These are phyloP conservation scores for Leccinum uliginosum DNA, from an alignment of 768 basidiomycete species.

Conservation along the genomic window DNA sequence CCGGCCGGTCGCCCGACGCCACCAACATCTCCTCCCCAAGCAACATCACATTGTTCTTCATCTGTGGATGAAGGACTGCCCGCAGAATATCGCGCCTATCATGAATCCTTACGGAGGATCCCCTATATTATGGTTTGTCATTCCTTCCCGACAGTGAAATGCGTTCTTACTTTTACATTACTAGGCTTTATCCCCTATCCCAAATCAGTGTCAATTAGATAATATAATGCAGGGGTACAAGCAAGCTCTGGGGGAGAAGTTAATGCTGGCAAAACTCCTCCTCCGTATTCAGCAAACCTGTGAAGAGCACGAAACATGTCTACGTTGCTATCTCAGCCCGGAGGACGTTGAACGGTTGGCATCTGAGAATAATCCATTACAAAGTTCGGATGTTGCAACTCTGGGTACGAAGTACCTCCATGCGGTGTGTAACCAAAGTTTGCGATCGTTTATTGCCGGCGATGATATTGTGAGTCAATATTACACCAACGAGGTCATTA, in stretches of 20 bases:
- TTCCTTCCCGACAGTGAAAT: background rate
- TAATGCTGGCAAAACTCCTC: background rate
- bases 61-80: background rate
- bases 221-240: background rate
- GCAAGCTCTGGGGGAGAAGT: background rate
- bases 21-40: background rate
- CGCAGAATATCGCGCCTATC: background rate
- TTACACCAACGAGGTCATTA: background rate
- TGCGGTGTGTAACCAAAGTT: background rate
- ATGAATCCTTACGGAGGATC: background rate
- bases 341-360: background rate
- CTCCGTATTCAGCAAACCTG: background rate
- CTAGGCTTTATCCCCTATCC: background rate
- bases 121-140: background rate
- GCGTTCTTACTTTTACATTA: background rate
- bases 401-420: background rate
- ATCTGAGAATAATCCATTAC: background rate
- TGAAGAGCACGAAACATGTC: background rate
- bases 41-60: too few species aligned
- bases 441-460: background rate
- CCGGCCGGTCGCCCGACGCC: too few species aligned
- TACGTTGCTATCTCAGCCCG: background rate
- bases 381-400: background rate
- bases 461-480: background rate
- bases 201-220: background rate